These are phyloP conservation scores for Ormosia emarginata DNA, from an alignment of 306 rosid genomes.

Conservation along the genomic window DNA sequence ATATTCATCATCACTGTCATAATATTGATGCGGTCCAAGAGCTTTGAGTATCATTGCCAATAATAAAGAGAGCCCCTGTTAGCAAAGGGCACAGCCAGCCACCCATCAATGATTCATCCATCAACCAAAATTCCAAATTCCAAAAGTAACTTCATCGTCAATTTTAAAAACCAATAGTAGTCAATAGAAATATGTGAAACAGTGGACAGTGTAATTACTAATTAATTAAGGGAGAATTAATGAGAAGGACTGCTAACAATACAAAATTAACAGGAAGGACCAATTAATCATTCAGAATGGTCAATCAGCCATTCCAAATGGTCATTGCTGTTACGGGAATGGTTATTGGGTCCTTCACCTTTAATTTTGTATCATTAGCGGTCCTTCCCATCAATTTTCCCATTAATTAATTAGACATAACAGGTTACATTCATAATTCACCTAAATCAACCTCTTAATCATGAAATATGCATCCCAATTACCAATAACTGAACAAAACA, in stretches of 20 bases:
- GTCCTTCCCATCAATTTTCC: no score
- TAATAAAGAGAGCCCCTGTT: slow-evolving; percentile 64
- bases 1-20: slow-evolving; percentile 81
- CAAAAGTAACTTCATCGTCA: slow-evolving; percentile 2
- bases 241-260: no score
- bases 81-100: slow-evolving; percentile 8
- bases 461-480: not conserved
- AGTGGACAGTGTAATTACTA: not conserved
- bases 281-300: no score
- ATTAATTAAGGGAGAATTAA: not conserved
- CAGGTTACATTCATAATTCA: not conserved
- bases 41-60: slow-evolving; percentile 81
- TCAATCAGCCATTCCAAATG: no score
- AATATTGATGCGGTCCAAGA: slow-evolving; percentile 63
- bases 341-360: no score
- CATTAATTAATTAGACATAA: not conserved
- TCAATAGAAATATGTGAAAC: not conserved
- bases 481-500: not conserved
- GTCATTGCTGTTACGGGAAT: no score
- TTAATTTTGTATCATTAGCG: no score
- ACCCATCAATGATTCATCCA: slow-evolving; percentile 11
- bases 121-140: not conserved
- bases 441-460: not conserved
- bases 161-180: not conserved
- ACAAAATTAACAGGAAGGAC: no score